Evolutionary conservation across 2,329 filamentous ascomycete genomes (phyloP).

Genomic region (Trichoderma cornu-damae): DNA sequence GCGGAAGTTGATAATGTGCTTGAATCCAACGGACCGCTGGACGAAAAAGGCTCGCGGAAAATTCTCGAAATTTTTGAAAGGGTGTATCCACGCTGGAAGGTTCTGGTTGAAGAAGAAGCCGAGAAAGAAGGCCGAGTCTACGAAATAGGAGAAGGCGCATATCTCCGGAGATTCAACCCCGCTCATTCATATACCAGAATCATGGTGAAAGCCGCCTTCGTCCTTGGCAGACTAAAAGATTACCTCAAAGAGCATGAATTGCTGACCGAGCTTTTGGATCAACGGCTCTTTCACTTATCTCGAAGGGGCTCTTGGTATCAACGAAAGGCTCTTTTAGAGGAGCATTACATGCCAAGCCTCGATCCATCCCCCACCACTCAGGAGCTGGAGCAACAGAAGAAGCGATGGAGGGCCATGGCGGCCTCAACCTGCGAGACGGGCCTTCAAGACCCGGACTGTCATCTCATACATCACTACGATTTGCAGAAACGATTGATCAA

Average conservation of each 20-base stretch:
- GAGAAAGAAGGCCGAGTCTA: conserved; percentile 72
- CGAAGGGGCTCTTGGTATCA: conserved; percentile 92
- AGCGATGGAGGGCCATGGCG: conserved; percentile 74
- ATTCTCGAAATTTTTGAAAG: conserved; percentile 68
- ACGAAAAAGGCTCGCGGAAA: conserved; percentile 58
- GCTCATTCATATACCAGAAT: conserved; percentile 93
- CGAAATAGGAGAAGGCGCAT: conserved; percentile 78
- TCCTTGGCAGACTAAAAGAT: conserved; percentile 76
- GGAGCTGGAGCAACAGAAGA: conserved; percentile 57
- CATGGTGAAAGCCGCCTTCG: conserved; percentile 76
- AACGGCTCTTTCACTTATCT: conserved; percentile 78
- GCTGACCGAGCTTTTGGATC: conserved; percentile 67
- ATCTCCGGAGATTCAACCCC: conserved; percentile 82
- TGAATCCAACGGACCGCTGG: conserved; percentile 69
- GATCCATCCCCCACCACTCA: conserved; percentile 38
- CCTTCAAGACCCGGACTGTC: conserved; percentile 81
- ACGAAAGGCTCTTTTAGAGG: conserved; percentile 86
- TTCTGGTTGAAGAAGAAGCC: conserved; percentile 66
- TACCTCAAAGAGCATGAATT: conserved; percentile 71
- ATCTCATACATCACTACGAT: conserved; percentile 90
- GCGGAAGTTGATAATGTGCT: conserved; percentile 75
- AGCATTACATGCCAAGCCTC: conserved; percentile 80
- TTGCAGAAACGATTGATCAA: conserved; percentile 91
- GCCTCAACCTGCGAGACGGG: conserved; percentile 78
- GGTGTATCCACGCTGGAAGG: conserved; percentile 76